phyloP scores from a whole-genome alignment of 495 filamentous ascomycete species.

The Sordaria brevicollis region DNA sequence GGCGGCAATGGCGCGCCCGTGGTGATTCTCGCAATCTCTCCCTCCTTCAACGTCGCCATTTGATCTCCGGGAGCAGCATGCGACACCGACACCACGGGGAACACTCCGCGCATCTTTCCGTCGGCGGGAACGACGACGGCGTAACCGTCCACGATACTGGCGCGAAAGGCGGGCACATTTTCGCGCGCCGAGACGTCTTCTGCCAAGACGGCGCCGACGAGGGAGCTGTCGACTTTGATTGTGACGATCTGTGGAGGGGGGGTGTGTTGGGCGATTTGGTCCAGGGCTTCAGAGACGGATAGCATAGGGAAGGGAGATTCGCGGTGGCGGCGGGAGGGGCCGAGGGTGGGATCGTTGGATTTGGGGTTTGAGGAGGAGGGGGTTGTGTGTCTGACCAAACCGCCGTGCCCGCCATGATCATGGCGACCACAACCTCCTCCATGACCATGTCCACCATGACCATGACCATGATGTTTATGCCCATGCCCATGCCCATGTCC shows the following conservation, averaged over 20 bases:
- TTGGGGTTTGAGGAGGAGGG: slow-evolving; percentile 38
- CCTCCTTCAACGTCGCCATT: slow-evolving; percentile 48
- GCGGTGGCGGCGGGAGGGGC: slow-evolving; percentile 66
- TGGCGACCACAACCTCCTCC: slow-evolving; percentile 45
- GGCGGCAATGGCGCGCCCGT: slow-evolving; percentile 87
- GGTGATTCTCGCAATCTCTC: slow-evolving; percentile 80
- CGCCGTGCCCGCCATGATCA: slow-evolving; percentile 48
- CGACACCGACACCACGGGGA: slow-evolving; percentile 78
- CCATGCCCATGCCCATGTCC: slow-evolving; percentile 12
- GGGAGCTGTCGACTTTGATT: slow-evolving; percentile 44
- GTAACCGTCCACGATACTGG: slow-evolving; percentile 96
- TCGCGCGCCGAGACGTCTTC: slow-evolving; percentile 72
- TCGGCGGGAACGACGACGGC: slow-evolving; percentile 57
- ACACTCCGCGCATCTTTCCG: slow-evolving; percentile 60
- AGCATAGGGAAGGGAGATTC: slow-evolving; percentile 90
- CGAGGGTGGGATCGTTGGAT: slow-evolving; percentile 75
- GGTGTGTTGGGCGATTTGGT: slow-evolving; percentile 59
- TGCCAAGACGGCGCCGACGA: slow-evolving; percentile 72
- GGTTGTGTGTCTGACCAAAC: slow-evolving; percentile 61
- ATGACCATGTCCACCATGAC: slow-evolving; percentile 35
- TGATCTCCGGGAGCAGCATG: slow-evolving; percentile 62
- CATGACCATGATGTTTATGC: slow-evolving; percentile 29
- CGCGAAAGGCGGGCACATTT: slow-evolving; percentile 81
- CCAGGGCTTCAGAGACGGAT: slow-evolving; percentile 68
- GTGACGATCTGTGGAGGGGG: slow-evolving; percentile 46